Evolutionary conservation across 1,284 basidiomycete species (phyloP), one percentile per base, ranked within the genome.

Genomic region (Boletus sp.): DNA sequence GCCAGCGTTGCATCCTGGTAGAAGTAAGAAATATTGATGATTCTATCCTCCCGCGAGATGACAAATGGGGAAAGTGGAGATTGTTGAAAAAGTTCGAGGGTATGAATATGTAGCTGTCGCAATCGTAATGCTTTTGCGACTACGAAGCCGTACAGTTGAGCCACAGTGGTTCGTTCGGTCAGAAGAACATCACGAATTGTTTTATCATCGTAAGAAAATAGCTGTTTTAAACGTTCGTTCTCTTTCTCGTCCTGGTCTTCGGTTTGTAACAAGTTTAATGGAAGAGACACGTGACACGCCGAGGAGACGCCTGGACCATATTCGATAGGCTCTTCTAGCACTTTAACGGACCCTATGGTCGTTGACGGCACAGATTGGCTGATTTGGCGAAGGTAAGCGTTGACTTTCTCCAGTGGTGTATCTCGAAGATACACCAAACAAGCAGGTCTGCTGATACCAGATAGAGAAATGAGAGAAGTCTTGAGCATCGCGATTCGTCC

Each of bases 91-190:
- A 74, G 67, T n/a, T 68, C 61, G 26, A 84, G 65, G 14, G 69
- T 67, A 37, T 72, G 67, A n/a, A 84, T 64, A 61, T 91, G 85
- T 2, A 90, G 66, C 49, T 77, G 72, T 29, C 78, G 77, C 10
- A 80, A 77, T 34, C 88, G 76, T 8, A 78, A 67, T 27, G 75
- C 75, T 58, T 79, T 83, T 10, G 81, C 86, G 19, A 78, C 69
- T 38, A 84, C 74, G 59, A 77, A 88, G 13, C 87, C 87, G 59
- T 85, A 85, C 27, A 77, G 52, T 55, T 91, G 87, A 6, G 78
- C 75, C 14, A 83, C 56, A 1, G 84, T 84, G 42, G 77, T 78
- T 44, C 76, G 74, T 59, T 90, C 84, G 0, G 77, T 73, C 8
- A 87, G 66, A 45, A 88, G 69, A n/a, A 77, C 72, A 12, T 80